Evolutionary conservation across 2,329 filamentous ascomycete genomes (phyloP).

Genomic region (Aplosporella prunicola): DNA sequence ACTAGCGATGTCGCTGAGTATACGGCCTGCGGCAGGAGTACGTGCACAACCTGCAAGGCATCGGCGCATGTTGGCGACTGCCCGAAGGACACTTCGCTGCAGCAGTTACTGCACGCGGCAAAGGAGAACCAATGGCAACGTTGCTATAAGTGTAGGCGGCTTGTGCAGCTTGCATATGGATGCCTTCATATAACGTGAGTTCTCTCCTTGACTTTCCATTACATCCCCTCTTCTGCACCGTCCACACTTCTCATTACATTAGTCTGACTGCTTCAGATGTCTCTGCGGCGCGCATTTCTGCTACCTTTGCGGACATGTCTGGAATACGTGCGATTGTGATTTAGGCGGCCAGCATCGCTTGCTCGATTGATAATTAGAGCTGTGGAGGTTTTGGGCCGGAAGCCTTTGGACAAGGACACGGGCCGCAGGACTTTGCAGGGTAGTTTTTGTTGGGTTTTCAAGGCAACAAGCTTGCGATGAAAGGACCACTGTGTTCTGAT

Average conservation of each 20-base stretch:
- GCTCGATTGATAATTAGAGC: too few relatives aligned
- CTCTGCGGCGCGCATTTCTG: slow-evolving; percentile 59
- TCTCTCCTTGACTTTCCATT: not conserved
- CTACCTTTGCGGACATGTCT: slow-evolving; percentile 48
- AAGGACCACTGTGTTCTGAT: too few relatives aligned
- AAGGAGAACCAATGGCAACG: slow-evolving; percentile 55
- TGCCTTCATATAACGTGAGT: slow-evolving; percentile 57
- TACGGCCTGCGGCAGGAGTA: not conserved
- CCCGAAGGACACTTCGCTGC: slow-evolving; percentile 2
- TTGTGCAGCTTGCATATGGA: slow-evolving; percentile 54
- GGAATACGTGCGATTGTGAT: slow-evolving; percentile 11
- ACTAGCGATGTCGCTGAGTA: slow-evolving; percentile 2
- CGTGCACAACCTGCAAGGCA: slow-evolving; percentile 10
- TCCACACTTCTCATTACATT: not conserved
- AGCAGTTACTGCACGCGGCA: slow-evolving; percentile 50
- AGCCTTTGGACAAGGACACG: too few relatives aligned
- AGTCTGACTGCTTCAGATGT: slow-evolving; percentile 7
- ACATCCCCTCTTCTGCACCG: too few relatives aligned
- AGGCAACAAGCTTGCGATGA: too few relatives aligned
- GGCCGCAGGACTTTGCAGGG: too few relatives aligned
- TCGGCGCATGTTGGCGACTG: slow-evolving; percentile 5
- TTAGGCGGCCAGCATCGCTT: too few relatives aligned
- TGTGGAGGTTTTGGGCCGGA: too few relatives aligned
- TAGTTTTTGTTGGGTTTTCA: too few relatives aligned
- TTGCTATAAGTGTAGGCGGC: slow-evolving; percentile 52